Evolutionary conservation across 1,284 basidiomycete species (phyloP), one percentile per base, ranked within the genome.

Genomic region (Takashimella koratensis): DNA sequence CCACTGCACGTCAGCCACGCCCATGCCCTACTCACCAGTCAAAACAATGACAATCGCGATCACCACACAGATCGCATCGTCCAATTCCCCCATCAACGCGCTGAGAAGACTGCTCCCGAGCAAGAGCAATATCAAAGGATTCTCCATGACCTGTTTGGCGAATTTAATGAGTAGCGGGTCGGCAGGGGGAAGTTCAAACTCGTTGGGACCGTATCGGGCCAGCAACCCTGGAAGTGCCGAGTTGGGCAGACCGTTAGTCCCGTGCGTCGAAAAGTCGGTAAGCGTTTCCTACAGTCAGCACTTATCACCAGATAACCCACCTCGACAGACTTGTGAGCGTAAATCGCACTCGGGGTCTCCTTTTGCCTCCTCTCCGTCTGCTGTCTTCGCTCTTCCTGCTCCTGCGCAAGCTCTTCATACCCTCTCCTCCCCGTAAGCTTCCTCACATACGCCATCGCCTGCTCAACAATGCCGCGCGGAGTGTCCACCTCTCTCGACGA

Each of bases 11-110:
- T 61, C 39, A 62, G 55, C 49, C 40, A 16, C 13, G 5, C 21
- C 26, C 20, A 4, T 13, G 12, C 16, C 45, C 27, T 2, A 74
- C 82, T 68, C 60, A 92, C 90, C 91, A 25, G 91, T 92, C 16
- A 98, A 78, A 24, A 98, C 94, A 56, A 98, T 97, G 24, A 88
- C 75, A 20, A 98, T 88, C 26, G 94, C 94, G n/a, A 95, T 81
- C 4, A 89, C 86, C 56, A 98, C 98, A 70, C 90, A 93, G 56
- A 93, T 78, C 1, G 95, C 94, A 68, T 98, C 95, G 70, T 98
- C 93, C 42, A 88, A 79, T 67, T 97, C 95, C 21, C 94, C 93
- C 83, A 97, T 89, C 45, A 94, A 66, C 3, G 88, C 86, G 65
- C 90, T 94, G 39, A 98, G 84, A 6, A 82, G 80, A 0, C 92